A percentile compares a stretch with the other conserved stretches of the same genome.
Evolutionary conservation across 2,329 filamentous ascomycete species (phyloP).

Genomic region (Teratosphaeria zuluensis): DNA sequence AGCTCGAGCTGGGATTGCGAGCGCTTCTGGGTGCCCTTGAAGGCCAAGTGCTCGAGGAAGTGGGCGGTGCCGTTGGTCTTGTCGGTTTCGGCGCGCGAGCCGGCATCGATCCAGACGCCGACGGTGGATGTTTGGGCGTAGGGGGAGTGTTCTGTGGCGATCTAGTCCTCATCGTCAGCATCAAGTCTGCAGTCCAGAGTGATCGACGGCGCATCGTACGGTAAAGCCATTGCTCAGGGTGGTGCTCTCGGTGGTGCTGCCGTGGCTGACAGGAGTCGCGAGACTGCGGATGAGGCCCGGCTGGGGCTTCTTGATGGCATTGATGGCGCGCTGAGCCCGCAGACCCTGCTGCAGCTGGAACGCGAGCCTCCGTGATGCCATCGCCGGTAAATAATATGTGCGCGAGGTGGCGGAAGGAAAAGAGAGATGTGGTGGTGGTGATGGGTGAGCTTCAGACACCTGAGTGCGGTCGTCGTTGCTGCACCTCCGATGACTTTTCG

Average conservation of each 20-base stretch:
- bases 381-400: conserved; percentile 33
- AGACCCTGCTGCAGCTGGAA: conserved; percentile 76
- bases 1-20: conserved; percentile 96
- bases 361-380: conserved; percentile 97
- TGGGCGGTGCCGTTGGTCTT: conserved; percentile 98
- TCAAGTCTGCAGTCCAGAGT: background rate
- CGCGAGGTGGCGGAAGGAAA: background rate
- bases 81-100: conserved; percentile 93
- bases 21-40: conserved; percentile 96
- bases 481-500: background rate
- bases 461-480: background rate
- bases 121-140: conserved; percentile 98
- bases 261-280: conserved; percentile 66
- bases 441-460: background rate
- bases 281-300: conserved; percentile 70
- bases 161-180: conserved; percentile 43
- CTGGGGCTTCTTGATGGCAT: conserved; percentile 66
- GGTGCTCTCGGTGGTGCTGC: conserved; percentile 86
- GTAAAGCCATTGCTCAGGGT: conserved; percentile 97
- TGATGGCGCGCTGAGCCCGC: conserved; percentile 62
- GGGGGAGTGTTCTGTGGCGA: conserved; percentile 95
- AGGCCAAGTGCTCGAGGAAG: conserved; percentile 98
- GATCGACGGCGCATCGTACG: conserved; percentile 42
- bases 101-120: conserved; percentile 98
- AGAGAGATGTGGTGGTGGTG: background rate